Evolutionary conservation across 345 rosid genomes (phyloP).

Genomic region (Brassica rapa): DNA sequence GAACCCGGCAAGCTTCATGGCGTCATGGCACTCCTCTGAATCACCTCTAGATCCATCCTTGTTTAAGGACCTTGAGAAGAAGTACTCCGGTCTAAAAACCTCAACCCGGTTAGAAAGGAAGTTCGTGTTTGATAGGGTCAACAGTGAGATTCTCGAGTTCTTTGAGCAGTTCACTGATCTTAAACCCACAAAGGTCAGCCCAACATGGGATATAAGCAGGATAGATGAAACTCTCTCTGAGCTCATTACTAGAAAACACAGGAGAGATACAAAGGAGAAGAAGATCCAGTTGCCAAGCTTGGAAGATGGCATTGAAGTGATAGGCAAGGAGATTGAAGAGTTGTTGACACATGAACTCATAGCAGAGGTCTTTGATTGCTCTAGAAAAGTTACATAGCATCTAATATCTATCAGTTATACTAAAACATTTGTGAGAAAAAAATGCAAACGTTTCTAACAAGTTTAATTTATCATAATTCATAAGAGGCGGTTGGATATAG

Average conservation of each 20-base stretch:
- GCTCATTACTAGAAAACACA: conserved; percentile 37
- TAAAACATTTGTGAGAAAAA: background rate
- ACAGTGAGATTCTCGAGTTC: conserved; percentile 49
- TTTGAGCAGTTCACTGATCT: conserved; percentile 47
- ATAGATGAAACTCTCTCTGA: conserved; percentile 45
- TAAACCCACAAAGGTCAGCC: conserved; percentile 15
- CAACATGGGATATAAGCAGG: conserved; percentile 44
- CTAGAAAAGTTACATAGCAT: conserved; percentile 9
- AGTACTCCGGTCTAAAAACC: conserved; percentile 40
- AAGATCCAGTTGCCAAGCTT: conserved; percentile 53
- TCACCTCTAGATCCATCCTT: conserved; percentile 53
- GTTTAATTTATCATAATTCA: background rate
- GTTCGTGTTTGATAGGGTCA: conserved; percentile 62
- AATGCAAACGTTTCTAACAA: background rate
- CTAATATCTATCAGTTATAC: background rate
- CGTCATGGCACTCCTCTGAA: conserved; percentile 40
- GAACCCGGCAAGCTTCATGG: conserved; percentile 48
- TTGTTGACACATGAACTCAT: conserved; percentile 56
- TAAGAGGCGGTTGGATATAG: background rate
- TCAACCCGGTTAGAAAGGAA: conserved; percentile 57
- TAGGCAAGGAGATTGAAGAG: conserved; percentile 17
- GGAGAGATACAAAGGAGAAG: conserved; percentile 42
- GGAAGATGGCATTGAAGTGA: conserved; percentile 49
- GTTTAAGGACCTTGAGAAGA: conserved; percentile 71
- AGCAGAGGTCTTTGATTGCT: conserved; percentile 43